phyloP scores from a whole-genome alignment of 73 alveolate genomes.

The Loxodes magnus region DNA sequence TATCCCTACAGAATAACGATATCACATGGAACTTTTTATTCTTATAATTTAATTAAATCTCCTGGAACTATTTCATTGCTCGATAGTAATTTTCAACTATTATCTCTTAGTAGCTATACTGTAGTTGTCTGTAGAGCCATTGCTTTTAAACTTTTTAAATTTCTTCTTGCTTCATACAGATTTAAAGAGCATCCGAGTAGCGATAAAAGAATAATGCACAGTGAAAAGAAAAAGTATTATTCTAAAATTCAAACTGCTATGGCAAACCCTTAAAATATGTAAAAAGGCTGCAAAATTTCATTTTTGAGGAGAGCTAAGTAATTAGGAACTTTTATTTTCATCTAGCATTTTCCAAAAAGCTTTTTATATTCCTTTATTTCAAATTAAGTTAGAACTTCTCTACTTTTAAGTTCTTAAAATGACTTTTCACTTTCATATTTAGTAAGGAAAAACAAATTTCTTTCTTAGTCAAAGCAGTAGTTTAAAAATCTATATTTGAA shows the following conservation, averaged over 20 bases:
- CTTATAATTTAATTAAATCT: neutral
- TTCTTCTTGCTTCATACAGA: slow-evolving; percentile 1
- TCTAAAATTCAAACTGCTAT: neutral
- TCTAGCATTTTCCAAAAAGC: too few relatives aligned
- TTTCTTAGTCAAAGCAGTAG: too few relatives aligned
- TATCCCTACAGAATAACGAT: neutral
- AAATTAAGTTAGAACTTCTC: too few relatives aligned
- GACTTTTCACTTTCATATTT: too few relatives aligned
- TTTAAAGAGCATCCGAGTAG: neutral
- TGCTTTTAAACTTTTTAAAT: neutral
- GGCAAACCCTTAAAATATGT: neutral
- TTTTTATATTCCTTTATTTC: too few relatives aligned
- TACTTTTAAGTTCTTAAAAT: too few relatives aligned
- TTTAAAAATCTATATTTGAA: too few relatives aligned
- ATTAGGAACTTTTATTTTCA: too few relatives aligned
- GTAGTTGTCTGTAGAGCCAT: neutral
- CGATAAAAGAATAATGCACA: neutral
- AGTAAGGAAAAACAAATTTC: too few relatives aligned
- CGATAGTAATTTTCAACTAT: neutral
- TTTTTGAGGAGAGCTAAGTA: too few relatives aligned
- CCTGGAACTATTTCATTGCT: neutral
- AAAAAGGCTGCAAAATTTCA: neutral
- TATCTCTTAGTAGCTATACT: neutral
- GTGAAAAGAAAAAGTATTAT: neutral
- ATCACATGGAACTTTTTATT: neutral